Conservation (phyloP, 139 green algal species). For the Klebsormidium nitens region DNA sequence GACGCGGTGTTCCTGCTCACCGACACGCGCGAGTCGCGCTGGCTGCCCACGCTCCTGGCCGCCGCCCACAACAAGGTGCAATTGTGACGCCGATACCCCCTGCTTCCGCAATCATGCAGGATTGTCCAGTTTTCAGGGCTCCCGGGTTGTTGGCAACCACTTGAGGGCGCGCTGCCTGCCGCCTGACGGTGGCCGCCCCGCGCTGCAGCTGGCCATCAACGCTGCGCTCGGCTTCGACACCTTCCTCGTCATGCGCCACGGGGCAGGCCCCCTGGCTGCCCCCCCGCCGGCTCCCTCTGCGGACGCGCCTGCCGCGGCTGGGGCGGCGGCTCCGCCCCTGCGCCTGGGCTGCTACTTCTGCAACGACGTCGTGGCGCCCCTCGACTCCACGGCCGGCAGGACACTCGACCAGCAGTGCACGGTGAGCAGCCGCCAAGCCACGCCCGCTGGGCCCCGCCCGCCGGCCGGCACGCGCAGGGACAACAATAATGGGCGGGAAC, state of each 20-base stretch:
- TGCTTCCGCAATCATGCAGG: no score
- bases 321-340: neutral
- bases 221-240: constrained; percentile 88
- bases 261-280: constrained; percentile 18
- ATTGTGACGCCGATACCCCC: no score
- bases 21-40: constrained; percentile 90
- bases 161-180: no score
- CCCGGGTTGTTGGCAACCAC: no score
- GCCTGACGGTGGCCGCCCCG: no score
- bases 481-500: no score
- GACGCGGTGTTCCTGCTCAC: constrained; percentile 92
- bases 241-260: constrained; percentile 78
- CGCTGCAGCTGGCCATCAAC: constrained; percentile 78
- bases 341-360: constrained; percentile 98
- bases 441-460: no score
- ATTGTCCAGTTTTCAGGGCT: no score
- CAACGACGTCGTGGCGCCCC: constrained; percentile 92
- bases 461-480: no score
- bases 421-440: no score
- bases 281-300: neutral
- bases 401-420: constrained; percentile 97
- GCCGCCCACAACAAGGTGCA: constrained; percentile 41
- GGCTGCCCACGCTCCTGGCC: constrained; percentile 85
- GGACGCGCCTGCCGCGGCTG: neutral
- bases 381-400: constrained; percentile 76